These are phyloP conservation scores for Lophiostoma macrostomum DNA, from an alignment of 495 filamentous ascomycete genomes.

Conservation along the genomic window DNA sequence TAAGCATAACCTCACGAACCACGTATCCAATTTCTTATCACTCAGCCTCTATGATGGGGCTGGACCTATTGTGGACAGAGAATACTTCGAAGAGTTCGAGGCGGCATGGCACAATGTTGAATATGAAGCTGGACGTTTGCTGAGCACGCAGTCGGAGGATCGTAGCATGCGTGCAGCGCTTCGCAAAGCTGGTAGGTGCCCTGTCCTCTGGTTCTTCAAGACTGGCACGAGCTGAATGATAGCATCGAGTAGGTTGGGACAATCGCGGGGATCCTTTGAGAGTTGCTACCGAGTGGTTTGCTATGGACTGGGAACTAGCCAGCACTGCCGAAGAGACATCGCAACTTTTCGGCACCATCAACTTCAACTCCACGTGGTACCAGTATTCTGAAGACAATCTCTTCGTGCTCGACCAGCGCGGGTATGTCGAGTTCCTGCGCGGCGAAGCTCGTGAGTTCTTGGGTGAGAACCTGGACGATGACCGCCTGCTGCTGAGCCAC, in stretches of 20 bases:
- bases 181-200: constrained; percentile 47
- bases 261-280: constrained; percentile 46
- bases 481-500: constrained; percentile 56
- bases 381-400: constrained; percentile 55
- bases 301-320: constrained; percentile 57
- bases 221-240: too few relatives aligned
- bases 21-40: constrained; percentile 57
- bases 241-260: too few relatives aligned
- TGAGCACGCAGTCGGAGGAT: background rate
- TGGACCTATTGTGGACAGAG: too few relatives aligned
- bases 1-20: constrained; percentile 58
- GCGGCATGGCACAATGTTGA: background rate
- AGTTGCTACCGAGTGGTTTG: constrained; percentile 54
- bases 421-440: constrained; percentile 59
- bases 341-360: constrained; percentile 24
- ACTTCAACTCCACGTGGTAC: constrained; percentile 41
- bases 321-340: constrained; percentile 45
- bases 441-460: constrained; percentile 60
- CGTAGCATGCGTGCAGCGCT: background rate
- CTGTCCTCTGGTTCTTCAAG: too few relatives aligned
- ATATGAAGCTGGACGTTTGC: background rate
- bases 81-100: too few relatives aligned
- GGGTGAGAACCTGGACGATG: constrained; percentile 49
- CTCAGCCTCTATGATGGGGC: constrained; percentile 39
- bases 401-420: constrained; percentile 61